Evolutionary conservation across 164 flowering plant genomes (phyloP).

Genomic region (Sextonia rubra): DNA sequence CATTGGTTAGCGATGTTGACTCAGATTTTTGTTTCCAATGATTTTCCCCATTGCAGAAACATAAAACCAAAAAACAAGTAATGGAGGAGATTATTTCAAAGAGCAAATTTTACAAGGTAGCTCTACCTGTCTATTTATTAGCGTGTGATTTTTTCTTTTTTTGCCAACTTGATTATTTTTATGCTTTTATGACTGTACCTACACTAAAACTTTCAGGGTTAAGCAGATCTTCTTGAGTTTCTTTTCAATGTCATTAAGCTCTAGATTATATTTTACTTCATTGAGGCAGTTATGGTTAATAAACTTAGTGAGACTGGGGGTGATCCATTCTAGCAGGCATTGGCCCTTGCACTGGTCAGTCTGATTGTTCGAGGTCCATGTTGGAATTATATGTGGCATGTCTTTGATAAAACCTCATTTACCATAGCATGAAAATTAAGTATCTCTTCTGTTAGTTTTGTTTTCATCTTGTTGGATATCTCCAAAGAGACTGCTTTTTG

Average conservation of each 20-base stretch:
- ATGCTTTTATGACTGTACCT: neutral
- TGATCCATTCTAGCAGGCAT: neutral
- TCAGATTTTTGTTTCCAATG: neutral
- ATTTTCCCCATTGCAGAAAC: slow-evolving; percentile 45
- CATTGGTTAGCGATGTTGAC: neutral
- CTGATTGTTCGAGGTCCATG: neutral
- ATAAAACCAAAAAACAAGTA: slow-evolving; percentile 79
- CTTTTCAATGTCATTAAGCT: neutral
- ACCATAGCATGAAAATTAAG: too few relatives aligned
- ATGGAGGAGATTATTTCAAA: slow-evolving; percentile 80
- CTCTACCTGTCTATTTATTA: slow-evolving; percentile 1
- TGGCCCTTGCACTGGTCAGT: neutral
- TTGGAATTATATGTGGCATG: neutral
- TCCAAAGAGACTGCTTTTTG: too few relatives aligned
- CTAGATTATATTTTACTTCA: neutral
- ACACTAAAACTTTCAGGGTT: neutral
- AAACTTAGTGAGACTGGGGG: neutral
- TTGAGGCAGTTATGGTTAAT: neutral
- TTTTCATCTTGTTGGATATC: too few relatives aligned
- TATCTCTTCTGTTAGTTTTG: too few relatives aligned
- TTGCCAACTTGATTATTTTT: neutral
- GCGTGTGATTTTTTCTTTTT: neutral
- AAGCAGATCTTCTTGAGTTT: too few relatives aligned
- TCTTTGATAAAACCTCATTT: neutral
- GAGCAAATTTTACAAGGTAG: slow-evolving; percentile 81